Percentiles rank a stretch among this genome's conserved stretches.
phyloP scores from a whole-genome alignment of 1,139 yeast species.

The Yamadazyma diospyri region DNA sequence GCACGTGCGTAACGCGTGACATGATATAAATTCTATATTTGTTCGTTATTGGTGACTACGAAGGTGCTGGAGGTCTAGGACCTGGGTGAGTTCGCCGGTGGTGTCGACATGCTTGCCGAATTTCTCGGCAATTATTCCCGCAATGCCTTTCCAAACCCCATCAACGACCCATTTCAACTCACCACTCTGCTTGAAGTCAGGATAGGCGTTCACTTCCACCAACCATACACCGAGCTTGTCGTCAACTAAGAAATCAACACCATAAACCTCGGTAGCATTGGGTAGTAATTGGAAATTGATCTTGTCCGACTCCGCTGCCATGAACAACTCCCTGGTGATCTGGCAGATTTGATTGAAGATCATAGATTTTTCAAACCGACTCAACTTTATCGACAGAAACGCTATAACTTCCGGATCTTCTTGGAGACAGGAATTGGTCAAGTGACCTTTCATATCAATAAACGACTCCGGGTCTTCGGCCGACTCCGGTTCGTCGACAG shows the following conservation, averaged over 20 bases:
- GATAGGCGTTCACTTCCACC: constrained; percentile 88
- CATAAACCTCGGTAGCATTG: constrained; percentile 84
- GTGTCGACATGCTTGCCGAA: constrained; percentile 1
- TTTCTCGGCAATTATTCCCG: constrained; percentile 2
- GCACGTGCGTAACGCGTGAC: too few relatives aligned
- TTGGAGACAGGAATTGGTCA: constrained; percentile 92
- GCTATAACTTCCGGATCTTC: constrained; percentile 54
- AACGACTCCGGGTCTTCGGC: constrained; percentile 17
- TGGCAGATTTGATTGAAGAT: constrained; percentile 56
- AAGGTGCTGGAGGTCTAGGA: constrained; percentile 3
- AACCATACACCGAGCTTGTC: constrained; percentile 51
- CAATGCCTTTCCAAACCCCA: constrained; percentile 19
- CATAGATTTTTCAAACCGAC: constrained; percentile 19
- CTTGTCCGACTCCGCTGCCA: constrained; percentile 77
- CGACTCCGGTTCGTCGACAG: too few relatives aligned
- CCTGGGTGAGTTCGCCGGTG: constrained; percentile 3
- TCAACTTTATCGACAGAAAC: constrained; percentile 53
- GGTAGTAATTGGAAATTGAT: constrained; percentile 84
- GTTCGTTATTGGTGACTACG: too few relatives aligned
- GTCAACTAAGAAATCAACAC: constrained; percentile 80
- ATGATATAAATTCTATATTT: too few relatives aligned
- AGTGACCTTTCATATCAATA: constrained; percentile 63
- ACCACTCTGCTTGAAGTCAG: constrained; percentile 97
- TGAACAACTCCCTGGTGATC: constrained; percentile 68
- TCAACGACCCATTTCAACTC: constrained; percentile 63